Base-by-base conservation (phyloP, 2,329 filamentous ascomycete species). In the Talaromyces sp. region DNA sequence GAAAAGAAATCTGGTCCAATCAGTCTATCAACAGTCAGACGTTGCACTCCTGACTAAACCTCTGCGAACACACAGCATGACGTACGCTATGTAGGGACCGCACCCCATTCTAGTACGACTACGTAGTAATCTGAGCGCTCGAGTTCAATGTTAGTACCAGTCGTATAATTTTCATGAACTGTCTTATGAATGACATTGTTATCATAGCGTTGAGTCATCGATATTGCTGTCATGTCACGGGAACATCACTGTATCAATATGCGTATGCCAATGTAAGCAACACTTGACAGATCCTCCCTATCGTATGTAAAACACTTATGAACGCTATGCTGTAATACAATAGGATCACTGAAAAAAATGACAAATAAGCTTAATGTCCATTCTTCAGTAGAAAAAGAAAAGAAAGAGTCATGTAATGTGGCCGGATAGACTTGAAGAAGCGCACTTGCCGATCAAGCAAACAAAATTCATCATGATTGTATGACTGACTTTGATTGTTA, bases 371-470 rank as follows among this genome's bases (percentile, higher is more conserved):
- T 59, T 45, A 45, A 58, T 31, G 37, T 31, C 45, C 24, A 59
- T 10, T 45, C 3, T 43, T 43, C 56, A 41, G 2, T 31, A n/a
- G 11, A 33, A 43, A 59, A 59, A 19, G 16, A 27, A 59, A 58
- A 43, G 22, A 33, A 59, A 59, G 27, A 59, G 37, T 31, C 19
- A 58, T 27, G 56, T n/a, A 43, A 14, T 27, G 35, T 59, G 13
- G 24, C n/a, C 27, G 48, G 48, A 33, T 52, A 24, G 37, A 13
- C 39, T 45, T 43, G 39, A 56, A 54, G 50, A 54, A 56, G 52
- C 56, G 37, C 56, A 59, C 22, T 59, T 59, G 56, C 56, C 56
- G 56, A 59, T 59, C 39, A 59, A 31, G 7, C 19, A 13, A n/a
- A 43, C 35, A 14, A 37, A 41, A 7, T 43, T 43, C 37, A 43